Evolutionary conservation across 305 asterid species (phyloP).

Genomic region (Solanum hybrid): DNA sequence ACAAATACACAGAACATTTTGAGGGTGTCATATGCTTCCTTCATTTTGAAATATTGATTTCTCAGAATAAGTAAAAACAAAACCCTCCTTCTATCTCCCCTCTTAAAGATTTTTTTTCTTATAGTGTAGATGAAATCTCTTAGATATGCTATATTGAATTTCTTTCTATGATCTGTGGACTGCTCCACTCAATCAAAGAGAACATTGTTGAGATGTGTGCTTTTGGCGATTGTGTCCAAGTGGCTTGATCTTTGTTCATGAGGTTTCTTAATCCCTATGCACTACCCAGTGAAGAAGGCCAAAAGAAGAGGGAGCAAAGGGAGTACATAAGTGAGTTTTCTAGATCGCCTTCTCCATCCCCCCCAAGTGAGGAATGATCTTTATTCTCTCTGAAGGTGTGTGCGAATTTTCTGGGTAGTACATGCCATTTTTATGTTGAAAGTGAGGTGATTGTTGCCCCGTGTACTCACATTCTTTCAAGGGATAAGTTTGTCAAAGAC

Average conservation of each 20-base stretch:
- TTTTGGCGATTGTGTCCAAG: background rate
- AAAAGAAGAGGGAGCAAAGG: background rate
- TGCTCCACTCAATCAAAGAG: background rate
- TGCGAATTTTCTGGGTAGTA: background rate
- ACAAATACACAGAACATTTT: slow-evolving; percentile 31
- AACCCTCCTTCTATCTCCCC: background rate
- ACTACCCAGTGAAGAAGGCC: background rate
- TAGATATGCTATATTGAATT: background rate
- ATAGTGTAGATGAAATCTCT: background rate
- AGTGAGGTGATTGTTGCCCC: background rate
- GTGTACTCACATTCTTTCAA: background rate
- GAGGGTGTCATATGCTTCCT: background rate
- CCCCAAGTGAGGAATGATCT: background rate
- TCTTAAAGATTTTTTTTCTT: background rate
- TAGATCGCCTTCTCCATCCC: background rate
- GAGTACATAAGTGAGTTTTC: slow-evolving; percentile 3
- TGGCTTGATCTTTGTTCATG: background rate
- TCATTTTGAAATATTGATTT: background rate
- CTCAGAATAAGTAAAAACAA: slow-evolving; percentile 1
- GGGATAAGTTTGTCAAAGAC: background rate
- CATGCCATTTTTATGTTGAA: background rate
- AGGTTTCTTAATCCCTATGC: background rate
- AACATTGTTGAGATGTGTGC: background rate
- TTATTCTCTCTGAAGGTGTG: background rate
- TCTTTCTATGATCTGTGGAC: background rate